Evolutionary conservation across 2,329 filamentous ascomycete genomes (phyloP).

Genomic region (Aspergillus uvarum): DNA sequence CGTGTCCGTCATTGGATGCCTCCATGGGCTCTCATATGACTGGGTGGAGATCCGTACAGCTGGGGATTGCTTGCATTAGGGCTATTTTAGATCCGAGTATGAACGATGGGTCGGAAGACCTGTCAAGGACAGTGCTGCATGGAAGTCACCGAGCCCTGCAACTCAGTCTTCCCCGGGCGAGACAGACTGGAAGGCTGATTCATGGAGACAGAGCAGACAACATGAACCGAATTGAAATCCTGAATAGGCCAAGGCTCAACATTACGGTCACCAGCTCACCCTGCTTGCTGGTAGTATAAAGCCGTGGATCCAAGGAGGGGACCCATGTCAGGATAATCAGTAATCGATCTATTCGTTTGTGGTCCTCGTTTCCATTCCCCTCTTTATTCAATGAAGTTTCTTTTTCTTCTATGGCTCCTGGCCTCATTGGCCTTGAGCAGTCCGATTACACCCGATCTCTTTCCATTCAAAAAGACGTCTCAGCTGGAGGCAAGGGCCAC

Average conservation of each 20-base stretch:
- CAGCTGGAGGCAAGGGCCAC: background rate
- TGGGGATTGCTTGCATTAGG: slow-evolving; percentile 8
- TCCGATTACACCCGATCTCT: background rate
- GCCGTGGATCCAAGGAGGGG: background rate
- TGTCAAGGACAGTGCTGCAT: background rate
- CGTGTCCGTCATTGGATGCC: background rate
- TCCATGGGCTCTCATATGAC: background rate
- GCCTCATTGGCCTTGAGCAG: background rate
- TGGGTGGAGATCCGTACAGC: slow-evolving; percentile 1
- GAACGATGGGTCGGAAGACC: background rate
- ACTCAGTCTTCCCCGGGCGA: background rate
- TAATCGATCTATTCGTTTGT: background rate
- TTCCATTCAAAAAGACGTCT: background rate
- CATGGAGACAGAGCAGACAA: background rate
- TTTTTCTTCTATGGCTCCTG: slow-evolving; percentile 1
- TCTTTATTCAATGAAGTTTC: background rate
- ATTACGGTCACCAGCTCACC: background rate
- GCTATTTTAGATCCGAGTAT: background rate
- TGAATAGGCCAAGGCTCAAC: background rate
- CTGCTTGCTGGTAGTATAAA: background rate
- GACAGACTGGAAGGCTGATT: background rate
- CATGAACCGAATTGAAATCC: background rate
- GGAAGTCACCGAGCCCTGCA: background rate
- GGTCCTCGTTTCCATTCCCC: background rate
- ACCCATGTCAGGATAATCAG: background rate